Evolutionary conservation across 179 eudicot species (phyloP).

Genomic region (Beta macrorhiza): DNA sequence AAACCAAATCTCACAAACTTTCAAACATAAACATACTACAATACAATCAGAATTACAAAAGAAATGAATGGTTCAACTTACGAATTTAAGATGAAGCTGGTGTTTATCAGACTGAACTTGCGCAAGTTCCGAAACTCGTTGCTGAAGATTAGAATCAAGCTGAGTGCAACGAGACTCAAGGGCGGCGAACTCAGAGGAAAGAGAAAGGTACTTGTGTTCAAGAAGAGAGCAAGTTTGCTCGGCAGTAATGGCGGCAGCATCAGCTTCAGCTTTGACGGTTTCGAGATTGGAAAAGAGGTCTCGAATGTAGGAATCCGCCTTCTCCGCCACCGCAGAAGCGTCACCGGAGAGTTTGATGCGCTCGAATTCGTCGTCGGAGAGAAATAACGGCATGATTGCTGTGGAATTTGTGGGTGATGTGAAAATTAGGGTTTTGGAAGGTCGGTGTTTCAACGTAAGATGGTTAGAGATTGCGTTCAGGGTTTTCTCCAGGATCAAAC

Average conservation of each 20-base stretch:
- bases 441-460: not conserved
- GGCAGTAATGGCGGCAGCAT: conserved; percentile 79
- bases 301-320: conserved; percentile 72
- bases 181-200: conserved; percentile 56
- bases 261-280: conserved; percentile 75
- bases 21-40: not conserved
- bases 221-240: conserved; percentile 89
- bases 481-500: conserved; percentile 5
- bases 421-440: not conserved
- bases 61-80: conserved; percentile 27
- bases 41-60: not conserved
- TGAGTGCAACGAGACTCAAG: conserved; percentile 54
- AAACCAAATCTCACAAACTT: not conserved
- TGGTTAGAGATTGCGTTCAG: not conserved
- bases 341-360: conserved; percentile 49
- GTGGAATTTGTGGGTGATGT: not conserved
- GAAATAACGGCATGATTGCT: conserved; percentile 64
- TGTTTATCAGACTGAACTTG: conserved; percentile 65
- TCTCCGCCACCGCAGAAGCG: conserved; percentile 59
- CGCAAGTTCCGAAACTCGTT: conserved; percentile 54
- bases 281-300: conserved; percentile 55
- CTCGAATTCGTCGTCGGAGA: conserved; percentile 71
- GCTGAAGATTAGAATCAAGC: conserved; percentile 42
- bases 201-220: conserved; percentile 79
- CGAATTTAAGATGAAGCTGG: conserved; percentile 60